Conservation (phyloP, 805 yeast species). For the Wickerhamiella siamensis region DNA sequence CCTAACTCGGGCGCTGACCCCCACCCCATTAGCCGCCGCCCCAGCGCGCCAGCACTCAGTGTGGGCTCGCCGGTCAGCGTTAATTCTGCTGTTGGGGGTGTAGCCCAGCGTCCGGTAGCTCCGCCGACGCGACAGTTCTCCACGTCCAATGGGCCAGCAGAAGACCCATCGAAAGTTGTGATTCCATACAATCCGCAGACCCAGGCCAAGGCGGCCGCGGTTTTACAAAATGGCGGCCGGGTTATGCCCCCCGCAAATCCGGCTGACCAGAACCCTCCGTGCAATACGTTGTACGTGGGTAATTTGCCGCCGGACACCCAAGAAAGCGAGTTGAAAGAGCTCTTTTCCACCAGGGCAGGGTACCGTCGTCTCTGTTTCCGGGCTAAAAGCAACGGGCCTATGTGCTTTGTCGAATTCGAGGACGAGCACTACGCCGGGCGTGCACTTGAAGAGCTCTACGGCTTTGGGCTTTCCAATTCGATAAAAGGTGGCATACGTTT, state of each 20-base stretch:
- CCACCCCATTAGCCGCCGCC: conserved; percentile 3
- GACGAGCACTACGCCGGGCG: conserved; percentile 87
- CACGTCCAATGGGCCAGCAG: neutral
- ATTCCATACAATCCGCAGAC: conserved; percentile 23
- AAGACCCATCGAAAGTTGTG: conserved; percentile 16
- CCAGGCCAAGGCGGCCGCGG: conserved; percentile 23
- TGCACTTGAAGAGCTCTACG: conserved; percentile 87
- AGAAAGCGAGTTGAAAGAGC: conserved; percentile 75
- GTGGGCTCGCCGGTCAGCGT: neutral
- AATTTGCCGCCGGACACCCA: conserved; percentile 95
- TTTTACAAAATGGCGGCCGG: conserved; percentile 26
- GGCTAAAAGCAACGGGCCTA: conserved; percentile 80
- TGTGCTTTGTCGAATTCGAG: conserved; percentile 98
- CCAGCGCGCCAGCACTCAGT: conserved; percentile 1
- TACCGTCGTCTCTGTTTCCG: conserved; percentile 86
- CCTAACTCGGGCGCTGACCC: too few relatives aligned
- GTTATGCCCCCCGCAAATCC: conserved; percentile 60
- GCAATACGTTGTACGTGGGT: conserved; percentile 93
- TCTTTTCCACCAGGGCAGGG: conserved; percentile 81
- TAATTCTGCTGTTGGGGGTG: too few relatives aligned
- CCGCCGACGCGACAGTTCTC: conserved; percentile 2
- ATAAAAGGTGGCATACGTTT: conserved; percentile 90
- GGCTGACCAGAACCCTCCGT: conserved; percentile 98
- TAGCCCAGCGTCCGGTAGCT: too few relatives aligned
- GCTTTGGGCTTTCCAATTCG: conserved; percentile 75